Evolutionary conservation across 306 rosid genomes (phyloP), one percentile per base, ranked within the genome.

Genomic region (Pyrus betulifolia): DNA sequence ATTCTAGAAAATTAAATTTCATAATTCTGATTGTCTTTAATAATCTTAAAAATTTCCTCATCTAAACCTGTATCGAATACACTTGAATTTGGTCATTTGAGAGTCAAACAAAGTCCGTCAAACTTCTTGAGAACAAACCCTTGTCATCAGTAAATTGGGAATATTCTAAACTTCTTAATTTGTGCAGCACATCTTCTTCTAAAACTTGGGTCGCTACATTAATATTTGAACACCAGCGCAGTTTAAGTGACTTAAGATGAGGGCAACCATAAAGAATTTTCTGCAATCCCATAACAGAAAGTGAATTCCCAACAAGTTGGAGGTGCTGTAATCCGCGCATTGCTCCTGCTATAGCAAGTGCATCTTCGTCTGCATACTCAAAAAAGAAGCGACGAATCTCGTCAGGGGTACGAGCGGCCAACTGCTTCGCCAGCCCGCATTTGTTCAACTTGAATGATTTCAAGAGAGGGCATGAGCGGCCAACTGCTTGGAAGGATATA

Each of bases 231-330:
- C 98, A 89, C 2, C 9, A 65, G 5, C 90, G 88, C 27, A 93
- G 62, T 74, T 93, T 93, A 38, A 93, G 94, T 58, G 88, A 87
- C 87, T 86, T 86, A 38, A 93, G 90, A 70, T 72, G 72, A 60
- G 87, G 83, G 86, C 96, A 93, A 8, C 88, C 86, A 58, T 84
- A 82, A 61, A 93, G 88, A 76, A 90, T 86, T 61, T 91, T 89
- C 65, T 44, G 64, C 81, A 93, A 76, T 38, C 94, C 96, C 28
- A 27, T 72, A 68, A 89, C 78, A 35, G 86, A 82, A 83, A 93
- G 75, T 75, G 62, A 55, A 81, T 88, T 87, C 72, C 96, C 93
- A 35, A 84, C 18, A 76, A 90, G 88, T 80, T 87, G 91, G 81
- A 93, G 86, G 81, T 84, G 88, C 72, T 76, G 77, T 74, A 93